Evolutionary conservation across 768 basidiomycete genomes (phyloP).

Genomic region (Lactarius tabidus): DNA sequence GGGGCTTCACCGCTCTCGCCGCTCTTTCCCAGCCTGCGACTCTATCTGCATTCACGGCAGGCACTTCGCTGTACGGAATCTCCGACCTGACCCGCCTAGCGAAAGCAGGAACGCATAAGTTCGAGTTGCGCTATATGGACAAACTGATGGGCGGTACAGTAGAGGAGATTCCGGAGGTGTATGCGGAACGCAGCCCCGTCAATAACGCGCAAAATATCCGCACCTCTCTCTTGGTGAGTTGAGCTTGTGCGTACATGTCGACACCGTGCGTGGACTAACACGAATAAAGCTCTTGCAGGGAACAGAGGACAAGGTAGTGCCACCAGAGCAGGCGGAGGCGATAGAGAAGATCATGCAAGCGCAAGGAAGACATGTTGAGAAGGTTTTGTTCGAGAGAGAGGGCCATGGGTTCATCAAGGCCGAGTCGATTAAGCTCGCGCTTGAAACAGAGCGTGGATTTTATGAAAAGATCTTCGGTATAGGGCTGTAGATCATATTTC

Average conservation of each 20-base stretch:
- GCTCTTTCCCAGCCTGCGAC: conserved; percentile 37
- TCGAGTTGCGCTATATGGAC: conserved; percentile 54
- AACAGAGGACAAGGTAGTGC: conserved; percentile 55
- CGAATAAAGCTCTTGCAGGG: conserved; percentile 1
- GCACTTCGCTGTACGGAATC: conserved; percentile 63
- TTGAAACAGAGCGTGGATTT: conserved; percentile 51
- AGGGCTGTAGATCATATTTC: neutral
- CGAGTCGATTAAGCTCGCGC: conserved; percentile 49
- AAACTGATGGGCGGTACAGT: conserved; percentile 60
- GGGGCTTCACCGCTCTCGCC: conserved; percentile 65
- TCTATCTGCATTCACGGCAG: conserved; percentile 54
- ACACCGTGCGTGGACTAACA: neutral
- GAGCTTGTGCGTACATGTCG: neutral
- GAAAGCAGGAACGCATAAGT: conserved; percentile 63
- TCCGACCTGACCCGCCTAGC: conserved; percentile 56
- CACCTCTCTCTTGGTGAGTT: conserved; percentile 58
- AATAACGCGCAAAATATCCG: conserved; percentile 58
- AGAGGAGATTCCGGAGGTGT: conserved; percentile 52
- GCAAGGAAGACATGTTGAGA: conserved; percentile 49
- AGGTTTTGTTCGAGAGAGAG: conserved; percentile 57
- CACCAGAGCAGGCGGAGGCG: conserved; percentile 71
- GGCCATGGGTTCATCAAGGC: conserved; percentile 61
- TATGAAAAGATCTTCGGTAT: conserved; percentile 44
- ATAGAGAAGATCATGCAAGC: conserved; percentile 3
- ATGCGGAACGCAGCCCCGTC: conserved; percentile 58